phyloP scores from a whole-genome alignment of 805 yeast species.

The Diddensiella transvaalensis region DNA sequence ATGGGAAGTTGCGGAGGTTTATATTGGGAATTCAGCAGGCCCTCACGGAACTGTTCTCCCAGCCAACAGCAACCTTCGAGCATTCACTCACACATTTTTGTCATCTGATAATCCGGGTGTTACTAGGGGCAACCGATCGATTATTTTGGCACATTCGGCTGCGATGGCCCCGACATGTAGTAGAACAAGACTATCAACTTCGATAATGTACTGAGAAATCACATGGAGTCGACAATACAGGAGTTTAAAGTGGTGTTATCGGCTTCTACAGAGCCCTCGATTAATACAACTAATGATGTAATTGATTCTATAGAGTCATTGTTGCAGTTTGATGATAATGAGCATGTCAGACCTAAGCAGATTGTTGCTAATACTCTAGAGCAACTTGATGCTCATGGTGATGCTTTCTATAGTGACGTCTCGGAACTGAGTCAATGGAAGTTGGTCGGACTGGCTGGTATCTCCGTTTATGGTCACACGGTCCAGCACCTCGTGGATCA shows the following conservation, averaged over 20 bases:
- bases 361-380: neutral
- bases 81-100: too few relatives aligned
- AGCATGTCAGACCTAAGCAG: neutral
- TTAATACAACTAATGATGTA: neutral
- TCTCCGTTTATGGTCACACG: constrained; percentile 36
- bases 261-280: neutral
- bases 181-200: too few relatives aligned
- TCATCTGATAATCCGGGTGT: neutral
- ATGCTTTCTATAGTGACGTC: neutral
- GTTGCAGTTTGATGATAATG: neutral
- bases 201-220: too few relatives aligned
- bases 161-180: too few relatives aligned
- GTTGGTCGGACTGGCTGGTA: constrained; percentile 32
- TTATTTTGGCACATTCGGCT: too few relatives aligned
- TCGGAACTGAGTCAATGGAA: constrained; percentile 25
- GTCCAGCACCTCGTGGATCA: constrained; percentile 36
- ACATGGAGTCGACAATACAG: neutral
- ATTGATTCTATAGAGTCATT: neutral
- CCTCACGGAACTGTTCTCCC: neutral
- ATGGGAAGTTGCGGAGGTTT: neutral
- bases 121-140: neutral
- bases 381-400: neutral
- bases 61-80: neutral
- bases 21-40: neutral
- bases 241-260: neutral